Evolutionary conservation across 225 moss, liverwort and hornwort species (phyloP), one percentile per base, ranked within the genome.

Genomic region (Polytrichum commune): DNA sequence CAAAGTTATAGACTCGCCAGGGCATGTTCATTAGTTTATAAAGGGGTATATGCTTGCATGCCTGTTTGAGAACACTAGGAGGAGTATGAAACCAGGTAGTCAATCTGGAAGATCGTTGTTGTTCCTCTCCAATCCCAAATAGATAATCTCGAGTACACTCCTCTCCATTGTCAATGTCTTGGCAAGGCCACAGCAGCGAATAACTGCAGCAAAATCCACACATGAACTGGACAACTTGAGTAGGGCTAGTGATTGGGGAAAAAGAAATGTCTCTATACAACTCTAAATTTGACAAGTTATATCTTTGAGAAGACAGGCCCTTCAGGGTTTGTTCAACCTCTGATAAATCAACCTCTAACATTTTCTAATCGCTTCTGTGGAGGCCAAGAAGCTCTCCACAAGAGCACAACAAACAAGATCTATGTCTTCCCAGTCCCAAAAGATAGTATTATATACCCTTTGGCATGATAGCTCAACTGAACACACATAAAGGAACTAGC

Each of bases 141-240:
- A 98, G 60, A 74, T 83, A 94, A 78, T 98, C 97, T 24, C 95
- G 91, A 27, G 89, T 91, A 75, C 97, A 93, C 72, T 98, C 95
- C 27, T 91, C 95, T 64, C 90, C 93, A 76, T 79, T 82, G 19
- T 54, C 60, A 54, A 98, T 79, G 78, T 98, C 91, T 81, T 80
- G 68, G 73, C 88, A 69, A 71, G 97, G 97, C 95, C 97, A 98
- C 70, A 98, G 85, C 84, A 98, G 85, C 67, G 97, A 91, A 82
- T 91, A 98, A 80, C 97, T 98, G 92, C 90, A 93, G 55, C 68
- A 55, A 29, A 68, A 46, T 68, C 22, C 20, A 10, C 22, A 46
- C 63, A 63, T 26, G 25, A 63, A 58, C 46, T 46, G 46, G 46
- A 46, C 46, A 46, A 46, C 16, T 13, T 46, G 46, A 0, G 46